phyloP scores from a whole-genome alignment of 2,329 filamentous ascomycete species.

The Onygenales sp. region DNA sequence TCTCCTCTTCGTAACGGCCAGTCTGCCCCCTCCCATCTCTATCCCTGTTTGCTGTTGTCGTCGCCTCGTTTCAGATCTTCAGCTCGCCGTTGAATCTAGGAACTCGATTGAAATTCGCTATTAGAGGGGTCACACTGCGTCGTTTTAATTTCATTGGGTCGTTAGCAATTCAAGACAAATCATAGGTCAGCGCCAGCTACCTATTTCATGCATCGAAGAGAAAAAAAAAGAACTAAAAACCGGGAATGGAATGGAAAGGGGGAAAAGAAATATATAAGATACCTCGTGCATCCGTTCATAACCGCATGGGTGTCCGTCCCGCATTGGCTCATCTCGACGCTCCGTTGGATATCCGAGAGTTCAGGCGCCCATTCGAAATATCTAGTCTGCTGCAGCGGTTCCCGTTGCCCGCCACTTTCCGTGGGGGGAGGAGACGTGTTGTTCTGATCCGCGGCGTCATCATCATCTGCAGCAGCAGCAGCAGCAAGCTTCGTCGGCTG shows the following conservation, averaged over 20 bases:
- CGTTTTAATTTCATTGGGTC: background rate
- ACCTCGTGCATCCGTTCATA: conserved; percentile 74
- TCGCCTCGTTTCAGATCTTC: conserved; percentile 50
- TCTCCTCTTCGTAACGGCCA: too few relatives aligned
- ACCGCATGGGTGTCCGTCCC: conserved; percentile 89
- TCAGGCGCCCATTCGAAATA: conserved; percentile 86
- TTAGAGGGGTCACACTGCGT: conserved; percentile 69
- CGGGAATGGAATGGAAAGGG: background rate
- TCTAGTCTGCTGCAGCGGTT: conserved; percentile 30
- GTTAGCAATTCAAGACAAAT: background rate
- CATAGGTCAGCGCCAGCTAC: background rate
- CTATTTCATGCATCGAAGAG: too few relatives aligned
- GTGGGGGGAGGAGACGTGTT: conserved; percentile 19
- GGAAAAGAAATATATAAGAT: conserved; percentile 7
- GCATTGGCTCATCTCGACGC: conserved; percentile 62
- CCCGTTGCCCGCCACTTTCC: conserved; percentile 33
- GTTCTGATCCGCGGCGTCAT: background rate
- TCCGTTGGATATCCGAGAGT: conserved; percentile 75
- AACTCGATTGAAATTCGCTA: conserved; percentile 82
- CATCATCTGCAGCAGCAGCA: background rate
- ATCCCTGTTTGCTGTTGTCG: background rate
- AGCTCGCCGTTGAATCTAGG: conserved; percentile 56
- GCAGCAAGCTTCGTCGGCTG: too few relatives aligned
- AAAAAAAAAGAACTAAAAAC: too few relatives aligned
- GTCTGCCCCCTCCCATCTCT: too few relatives aligned